Evolutionary conservation across 2,329 filamentous ascomycete genomes (phyloP).

Genomic region (Aureobasidium sp.): DNA sequence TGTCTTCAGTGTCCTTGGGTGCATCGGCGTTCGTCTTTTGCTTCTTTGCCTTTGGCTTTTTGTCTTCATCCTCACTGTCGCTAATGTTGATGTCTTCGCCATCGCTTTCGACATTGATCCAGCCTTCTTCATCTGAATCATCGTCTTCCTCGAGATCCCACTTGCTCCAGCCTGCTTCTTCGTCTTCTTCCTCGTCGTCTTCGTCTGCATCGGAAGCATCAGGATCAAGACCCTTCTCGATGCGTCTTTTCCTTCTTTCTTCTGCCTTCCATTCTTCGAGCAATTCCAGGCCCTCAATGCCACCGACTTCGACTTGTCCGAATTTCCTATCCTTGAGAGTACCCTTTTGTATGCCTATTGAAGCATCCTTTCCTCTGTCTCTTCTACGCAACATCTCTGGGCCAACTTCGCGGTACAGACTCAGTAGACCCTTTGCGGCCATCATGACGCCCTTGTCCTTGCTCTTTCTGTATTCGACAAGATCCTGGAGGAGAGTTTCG

Average conservation of each 20-base stretch:
- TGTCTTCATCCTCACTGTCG: constrained; percentile 62
- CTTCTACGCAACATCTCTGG: constrained; percentile 83
- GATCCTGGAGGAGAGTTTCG: constrained; percentile 88
- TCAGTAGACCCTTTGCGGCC: constrained; percentile 87
- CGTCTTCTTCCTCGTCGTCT: constrained; percentile 53
- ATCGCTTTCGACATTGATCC: constrained; percentile 85
- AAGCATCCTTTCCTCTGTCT: constrained; percentile 85
- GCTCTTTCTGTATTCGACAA: constrained; percentile 92
- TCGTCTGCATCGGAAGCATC: constrained; percentile 57
- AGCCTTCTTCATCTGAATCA: constrained; percentile 72
- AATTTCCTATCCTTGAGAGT: constrained; percentile 71
- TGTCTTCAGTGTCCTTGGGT: constrained; percentile 31
- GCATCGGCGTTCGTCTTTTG: constrained; percentile 44
- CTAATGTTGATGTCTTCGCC: constrained; percentile 66
- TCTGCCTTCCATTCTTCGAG: constrained; percentile 92
- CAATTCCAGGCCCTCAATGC: constrained; percentile 86
- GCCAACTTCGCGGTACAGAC: constrained; percentile 83
- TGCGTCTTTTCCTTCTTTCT: constrained; percentile 66
- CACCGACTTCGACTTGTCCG: constrained; percentile 71
- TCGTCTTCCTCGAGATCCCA: constrained; percentile 55
- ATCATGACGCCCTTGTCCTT: constrained; percentile 99
- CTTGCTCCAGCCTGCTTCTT: constrained; percentile 46
- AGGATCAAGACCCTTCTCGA: constrained; percentile 58
- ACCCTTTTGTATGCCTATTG: constrained; percentile 71
- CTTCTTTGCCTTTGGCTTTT: constrained; percentile 57